These are phyloP conservation scores for Teratosphaeria pseudoeucalypti DNA, from an alignment of 2,329 filamentous ascomycete genomes.

Conservation along the genomic window DNA sequence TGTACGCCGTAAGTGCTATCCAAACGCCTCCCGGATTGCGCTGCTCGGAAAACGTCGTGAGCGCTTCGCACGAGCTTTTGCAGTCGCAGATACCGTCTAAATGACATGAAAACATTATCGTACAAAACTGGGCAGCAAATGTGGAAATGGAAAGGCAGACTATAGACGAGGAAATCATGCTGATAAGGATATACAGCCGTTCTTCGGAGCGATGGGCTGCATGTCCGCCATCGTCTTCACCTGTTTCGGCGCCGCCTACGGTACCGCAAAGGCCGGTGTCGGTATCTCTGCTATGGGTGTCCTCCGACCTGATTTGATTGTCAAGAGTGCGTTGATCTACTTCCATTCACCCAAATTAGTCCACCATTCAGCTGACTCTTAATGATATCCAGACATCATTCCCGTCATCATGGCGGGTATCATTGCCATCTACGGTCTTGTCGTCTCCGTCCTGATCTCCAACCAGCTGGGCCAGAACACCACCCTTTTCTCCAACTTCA, in stretches of 20 bases:
- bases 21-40: not conserved
- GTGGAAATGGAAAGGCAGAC: not conserved
- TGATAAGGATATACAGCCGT: slow-evolving; percentile 46
- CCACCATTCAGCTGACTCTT: slow-evolving; percentile 8
- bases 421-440: slow-evolving; percentile 78
- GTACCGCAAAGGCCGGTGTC: slow-evolving; percentile 97
- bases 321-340: slow-evolving; percentile 74
- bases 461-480: slow-evolving; percentile 39
- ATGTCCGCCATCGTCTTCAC: slow-evolving; percentile 92
- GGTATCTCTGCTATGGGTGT: slow-evolving; percentile 98
- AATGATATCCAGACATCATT: slow-evolving; percentile 65
- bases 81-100: not conserved
- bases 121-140: not conserved
- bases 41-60: not conserved
- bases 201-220: slow-evolving; percentile 97
- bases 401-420: slow-evolving; percentile 99
- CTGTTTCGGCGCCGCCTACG: slow-evolving; percentile 92
- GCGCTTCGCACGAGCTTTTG: not conserved
- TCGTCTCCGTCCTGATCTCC: slow-evolving; percentile 45
- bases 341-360: not conserved
- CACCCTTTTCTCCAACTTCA: slow-evolving; percentile 42
- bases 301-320: slow-evolving; percentile 91
- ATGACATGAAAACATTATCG: not conserved
- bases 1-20: slow-evolving; percentile 84
- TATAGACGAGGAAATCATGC: not conserved